Conservation (phyloP, 352 stramenopile species). For the Phytopythium kandeliae region DNA sequence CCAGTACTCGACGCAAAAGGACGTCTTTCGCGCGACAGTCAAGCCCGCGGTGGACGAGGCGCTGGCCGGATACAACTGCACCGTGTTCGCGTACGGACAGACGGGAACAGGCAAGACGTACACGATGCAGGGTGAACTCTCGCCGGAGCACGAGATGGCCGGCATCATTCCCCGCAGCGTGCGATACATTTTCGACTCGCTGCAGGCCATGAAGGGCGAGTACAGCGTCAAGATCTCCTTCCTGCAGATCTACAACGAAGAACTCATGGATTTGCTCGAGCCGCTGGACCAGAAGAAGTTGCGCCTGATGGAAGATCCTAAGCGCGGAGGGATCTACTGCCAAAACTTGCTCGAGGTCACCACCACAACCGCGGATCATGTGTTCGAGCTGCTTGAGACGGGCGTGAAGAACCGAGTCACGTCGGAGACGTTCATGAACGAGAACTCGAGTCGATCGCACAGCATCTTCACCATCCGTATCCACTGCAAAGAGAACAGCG, state of each 20-base stretch:
- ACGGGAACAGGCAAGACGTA: conserved; percentile 97
- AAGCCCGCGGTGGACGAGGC: conserved; percentile 95
- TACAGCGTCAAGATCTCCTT: conserved; percentile 95
- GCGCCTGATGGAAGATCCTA: conserved; percentile 84
- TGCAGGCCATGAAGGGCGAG: conserved; percentile 87
- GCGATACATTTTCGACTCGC: conserved; percentile 92
- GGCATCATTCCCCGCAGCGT: conserved; percentile 95
- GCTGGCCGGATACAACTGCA: conserved; percentile 94
- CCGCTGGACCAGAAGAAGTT: conserved; percentile 79
- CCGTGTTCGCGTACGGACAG: conserved; percentile 97
- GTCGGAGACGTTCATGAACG: conserved; percentile 93
- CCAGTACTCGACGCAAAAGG: conserved; percentile 95
- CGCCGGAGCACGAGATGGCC: conserved; percentile 74
- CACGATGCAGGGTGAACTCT: conserved; percentile 96
- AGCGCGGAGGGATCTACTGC: conserved; percentile 83
- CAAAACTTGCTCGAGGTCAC: conserved; percentile 89
- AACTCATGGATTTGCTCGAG: conserved; percentile 92
- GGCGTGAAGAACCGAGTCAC: conserved; percentile 91
- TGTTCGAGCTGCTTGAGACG: conserved; percentile 85
- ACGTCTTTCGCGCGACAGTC: conserved; percentile 93
- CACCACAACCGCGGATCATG: conserved; percentile 67
- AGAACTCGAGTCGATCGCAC: conserved; percentile 96
- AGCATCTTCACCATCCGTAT: conserved; percentile 98
- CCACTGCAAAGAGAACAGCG: conserved; percentile 92
- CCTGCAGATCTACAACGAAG: conserved; percentile 99